These are phyloP conservation scores for Lagenidium giganteum DNA, from an alignment of 352 stramenopile species.

Conservation along the genomic window DNA sequence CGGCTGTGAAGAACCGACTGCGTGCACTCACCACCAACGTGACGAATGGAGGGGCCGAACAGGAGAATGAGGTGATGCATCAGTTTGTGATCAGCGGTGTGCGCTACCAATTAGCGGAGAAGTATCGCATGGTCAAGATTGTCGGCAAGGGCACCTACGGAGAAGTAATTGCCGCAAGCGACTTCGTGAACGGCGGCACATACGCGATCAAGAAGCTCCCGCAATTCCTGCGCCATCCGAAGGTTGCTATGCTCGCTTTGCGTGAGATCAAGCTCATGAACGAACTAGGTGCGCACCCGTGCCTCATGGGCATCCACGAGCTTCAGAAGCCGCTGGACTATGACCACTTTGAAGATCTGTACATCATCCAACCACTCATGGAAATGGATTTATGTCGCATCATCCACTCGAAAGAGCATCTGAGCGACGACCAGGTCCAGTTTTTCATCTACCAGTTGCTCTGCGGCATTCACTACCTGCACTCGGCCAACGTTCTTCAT, in stretches of 20 bases:
- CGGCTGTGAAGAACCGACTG: constrained; percentile 15
- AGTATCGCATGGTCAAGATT: constrained; percentile 89
- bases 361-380: constrained; percentile 98
- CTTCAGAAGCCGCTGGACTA: constrained; percentile 78
- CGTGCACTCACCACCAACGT: constrained; percentile 11
- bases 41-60: background rate
- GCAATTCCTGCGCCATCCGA: constrained; percentile 79
- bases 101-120: constrained; percentile 80
- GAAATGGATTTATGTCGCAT: constrained; percentile 94
- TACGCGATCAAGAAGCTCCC: constrained; percentile 89
- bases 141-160: constrained; percentile 88
- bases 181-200: constrained; percentile 80
- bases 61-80: constrained; percentile 81
- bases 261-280: constrained; percentile 89
- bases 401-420: constrained; percentile 83
- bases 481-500: constrained; percentile 94
- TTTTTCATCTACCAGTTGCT: constrained; percentile 97
- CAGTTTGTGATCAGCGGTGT: constrained; percentile 87
- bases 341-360: constrained; percentile 94
- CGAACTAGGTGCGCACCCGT: constrained; percentile 65
- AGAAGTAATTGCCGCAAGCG: constrained; percentile 84
- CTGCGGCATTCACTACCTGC: constrained; percentile 93
- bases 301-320: constrained; percentile 81
- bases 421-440: constrained; percentile 94
- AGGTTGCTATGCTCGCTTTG: constrained; percentile 77